These are phyloP conservation scores for Fusarium coffeatum DNA, from an alignment of 2,329 filamentous ascomycete genomes.

Conservation along the genomic window DNA sequence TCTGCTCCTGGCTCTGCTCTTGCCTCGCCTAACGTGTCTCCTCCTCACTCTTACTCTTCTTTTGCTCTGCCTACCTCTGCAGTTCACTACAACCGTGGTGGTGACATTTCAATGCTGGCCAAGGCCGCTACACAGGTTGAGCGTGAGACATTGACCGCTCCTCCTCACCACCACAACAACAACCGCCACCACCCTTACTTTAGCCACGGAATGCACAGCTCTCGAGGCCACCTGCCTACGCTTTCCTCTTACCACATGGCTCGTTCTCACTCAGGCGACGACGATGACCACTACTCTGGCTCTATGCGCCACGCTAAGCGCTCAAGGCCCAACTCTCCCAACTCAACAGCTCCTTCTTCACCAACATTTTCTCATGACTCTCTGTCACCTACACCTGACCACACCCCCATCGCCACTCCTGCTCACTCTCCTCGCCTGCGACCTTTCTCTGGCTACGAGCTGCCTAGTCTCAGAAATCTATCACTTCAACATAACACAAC, in stretches of 20 bases:
- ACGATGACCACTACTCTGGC: conserved; percentile 81
- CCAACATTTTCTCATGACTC: conserved; percentile 97
- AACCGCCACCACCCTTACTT: conserved; percentile 67
- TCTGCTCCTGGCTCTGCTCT: conserved; percentile 89
- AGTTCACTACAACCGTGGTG: conserved; percentile 62
- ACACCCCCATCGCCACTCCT: conserved; percentile 97
- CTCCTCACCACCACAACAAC: conserved; percentile 56
- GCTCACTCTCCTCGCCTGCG: conserved; percentile 93
- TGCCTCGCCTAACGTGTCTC: conserved; percentile 94
- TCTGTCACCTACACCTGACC: conserved; percentile 92
- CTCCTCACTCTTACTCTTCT: conserved; percentile 87
- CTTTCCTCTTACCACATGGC: conserved; percentile 95
- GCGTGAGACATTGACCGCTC: conserved; percentile 62
- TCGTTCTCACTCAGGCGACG: conserved; percentile 84
- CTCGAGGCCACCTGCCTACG: conserved; percentile 75
- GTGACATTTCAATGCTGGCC: conserved; percentile 70
- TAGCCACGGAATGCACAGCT: conserved; percentile 59
- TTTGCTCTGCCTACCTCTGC: conserved; percentile 67
- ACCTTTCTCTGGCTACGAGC: conserved; percentile 80
- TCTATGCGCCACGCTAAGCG: conserved; percentile 81
- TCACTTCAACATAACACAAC: conserved; percentile 65
- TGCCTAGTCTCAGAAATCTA: conserved; percentile 83
- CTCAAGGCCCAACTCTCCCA: conserved; percentile 91
- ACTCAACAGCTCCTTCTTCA: conserved; percentile 94
- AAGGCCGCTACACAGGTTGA: conserved; percentile 72